Evolutionary conservation across 2,329 filamentous ascomycete species (phyloP), one percentile per base, ranked within the genome.

Genomic region (Penicillium digitatum): DNA sequence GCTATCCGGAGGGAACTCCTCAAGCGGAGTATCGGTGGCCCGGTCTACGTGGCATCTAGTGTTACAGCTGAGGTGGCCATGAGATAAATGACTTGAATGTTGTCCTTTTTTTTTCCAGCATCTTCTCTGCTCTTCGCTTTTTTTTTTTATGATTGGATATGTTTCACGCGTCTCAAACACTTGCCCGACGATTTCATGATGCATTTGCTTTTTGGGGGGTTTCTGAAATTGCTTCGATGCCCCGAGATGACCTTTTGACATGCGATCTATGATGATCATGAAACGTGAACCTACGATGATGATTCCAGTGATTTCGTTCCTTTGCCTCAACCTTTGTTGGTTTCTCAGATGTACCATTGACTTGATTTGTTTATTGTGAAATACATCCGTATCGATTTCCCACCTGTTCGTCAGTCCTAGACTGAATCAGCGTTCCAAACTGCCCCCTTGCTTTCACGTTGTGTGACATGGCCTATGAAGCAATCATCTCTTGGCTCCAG

Each of bases 1-100:
- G 80, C 85, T 66, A 79, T 76, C 59, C 72, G 80, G 56, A 74
- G 83, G 56, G 75, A 81, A 58, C 76, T 72, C 55, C 70, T 86
- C 48, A 78, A 82, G 59, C 75, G 77, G 52, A 81, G 77, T 52
- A 86, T 86, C 63, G 79, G 79, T 1, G 68, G 69, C 16, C 71
- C 73, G 52, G 73, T 76, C 12, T 58, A 74, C 42, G 67, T 73
- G 22, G 67, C 70, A 55, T 72, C 71, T 8, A 68, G 70, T 49
- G 64, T 68, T 52, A 61, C 57, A 18, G 57, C 59, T 48, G 58
- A 55, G 2, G 48, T 58, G 38, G 31, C 27, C n/a, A 32, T 52
- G 34, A 55, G 48, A 18, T 64, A 55, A 47, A 18, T 64, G 50
- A 64, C 9, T 48, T 18, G 22, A 51, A 39, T 32, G 47, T 39